Conservation (phyloP, 805 yeast species). For the Nakazawaea sp. region DNA sequence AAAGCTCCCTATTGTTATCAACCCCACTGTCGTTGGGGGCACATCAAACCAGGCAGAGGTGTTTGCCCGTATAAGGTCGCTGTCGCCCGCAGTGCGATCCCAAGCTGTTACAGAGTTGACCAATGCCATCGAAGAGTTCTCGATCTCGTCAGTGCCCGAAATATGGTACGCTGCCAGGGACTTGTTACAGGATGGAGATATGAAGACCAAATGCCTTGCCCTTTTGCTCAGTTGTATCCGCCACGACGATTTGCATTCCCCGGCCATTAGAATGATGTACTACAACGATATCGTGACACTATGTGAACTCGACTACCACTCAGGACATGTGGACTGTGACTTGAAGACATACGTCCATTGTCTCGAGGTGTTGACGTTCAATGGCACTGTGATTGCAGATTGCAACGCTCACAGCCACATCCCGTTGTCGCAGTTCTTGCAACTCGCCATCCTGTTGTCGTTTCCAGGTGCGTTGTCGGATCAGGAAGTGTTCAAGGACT, state of each 20-base stretch:
- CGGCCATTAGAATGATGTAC: conserved; percentile 44
- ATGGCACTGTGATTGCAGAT: conserved; percentile 19
- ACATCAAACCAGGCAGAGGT: conserved; percentile 16
- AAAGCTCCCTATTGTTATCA: conserved; percentile 15
- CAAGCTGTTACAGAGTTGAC: conserved; percentile 46
- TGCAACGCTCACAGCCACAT: conserved; percentile 1
- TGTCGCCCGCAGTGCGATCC: conserved; percentile 26
- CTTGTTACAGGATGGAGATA: conserved; percentile 19
- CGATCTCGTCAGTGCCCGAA: conserved; percentile 58
- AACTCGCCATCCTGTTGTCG: neutral
- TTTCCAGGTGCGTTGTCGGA: neutral
- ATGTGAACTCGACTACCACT: conserved; percentile 40
- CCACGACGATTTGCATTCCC: conserved; percentile 41
- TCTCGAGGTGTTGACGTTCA: conserved; percentile 41
- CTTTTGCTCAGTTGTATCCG: conserved; percentile 51
- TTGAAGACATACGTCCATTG: conserved; percentile 35
- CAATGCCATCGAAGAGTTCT: conserved; percentile 40
- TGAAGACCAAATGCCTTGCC: conserved; percentile 42
- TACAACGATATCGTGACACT: conserved; percentile 49
- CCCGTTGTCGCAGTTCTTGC: conserved; percentile 1
- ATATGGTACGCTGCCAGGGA: conserved; percentile 67
- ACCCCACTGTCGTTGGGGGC: conserved; percentile 24
- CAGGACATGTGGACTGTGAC: conserved; percentile 35
- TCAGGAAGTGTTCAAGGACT: neutral
- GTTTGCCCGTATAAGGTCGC: conserved; percentile 14